Evolutionary conservation across 164 flowering plant species (phyloP), one percentile per base, ranked within the genome.

Genomic region (Cinnamomum chago): DNA sequence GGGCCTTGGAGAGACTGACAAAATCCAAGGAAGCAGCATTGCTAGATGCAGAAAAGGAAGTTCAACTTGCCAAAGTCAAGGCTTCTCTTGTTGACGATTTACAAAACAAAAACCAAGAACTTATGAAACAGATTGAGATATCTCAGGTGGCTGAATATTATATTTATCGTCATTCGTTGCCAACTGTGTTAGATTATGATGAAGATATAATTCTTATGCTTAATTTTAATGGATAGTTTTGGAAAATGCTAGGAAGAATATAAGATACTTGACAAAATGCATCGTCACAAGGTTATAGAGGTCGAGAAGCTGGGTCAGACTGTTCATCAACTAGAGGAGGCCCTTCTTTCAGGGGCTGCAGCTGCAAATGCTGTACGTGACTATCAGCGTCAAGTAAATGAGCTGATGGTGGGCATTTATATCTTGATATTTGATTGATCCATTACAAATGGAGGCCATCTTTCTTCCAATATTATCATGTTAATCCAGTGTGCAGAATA

Each of bases 71-170:
- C 55, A 17, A 40, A 15, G 71, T 35, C 17, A 79, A 79, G 78
- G 81, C 78, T 62, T 75, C 81, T 7, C 2, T 79, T 23, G 81
- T 79, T 2, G 81, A 79, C 65, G 78, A 79, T 71, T 70, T 75
- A 3, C 81, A 79, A 27, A 79, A 79, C 28, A 79, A 58, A 70
- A 79, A 79, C 70, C 81, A 79, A n/a, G 81, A 79, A 15, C 51
- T 79, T 12, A 79, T 75, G 72, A 79, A 79, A 51, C 81, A 79
- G 75, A 74, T 79, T 23, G 81, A 79, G 58, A 79, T 79, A 3
- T 79, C 65, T 47, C 81, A 79, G 76, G 79, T 77, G 17, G 6
- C 17, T 35, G 30, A 2, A 47, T 20, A 24, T 2, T 22, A 64
- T 64, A 22, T 68, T 67, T 30, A 13, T 30, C 27, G 11, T 9